Percentiles rank a stretch among this genome's conserved stretches.
Evolutionary conservation across 306 rosid genomes (phyloP).

Genomic region (Styphnolobium japonicum): DNA sequence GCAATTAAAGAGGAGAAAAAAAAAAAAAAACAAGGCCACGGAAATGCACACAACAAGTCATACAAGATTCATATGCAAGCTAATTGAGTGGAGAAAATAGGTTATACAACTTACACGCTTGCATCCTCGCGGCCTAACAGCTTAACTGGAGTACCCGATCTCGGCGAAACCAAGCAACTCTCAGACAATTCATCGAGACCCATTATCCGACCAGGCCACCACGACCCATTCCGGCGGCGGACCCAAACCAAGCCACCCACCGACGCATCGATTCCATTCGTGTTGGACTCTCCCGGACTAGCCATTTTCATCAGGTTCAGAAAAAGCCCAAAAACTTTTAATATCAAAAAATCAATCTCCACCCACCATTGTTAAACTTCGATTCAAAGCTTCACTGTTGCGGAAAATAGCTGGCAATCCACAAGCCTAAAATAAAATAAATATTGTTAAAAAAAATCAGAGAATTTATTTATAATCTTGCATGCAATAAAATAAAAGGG

Average conservation of each 20-base stretch:
- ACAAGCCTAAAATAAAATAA: slow-evolving; percentile 23
- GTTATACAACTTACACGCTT: slow-evolving; percentile 57
- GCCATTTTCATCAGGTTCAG: slow-evolving; percentile 46
- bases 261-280: slow-evolving; percentile 58
- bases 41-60: neutral
- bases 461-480: neutral
- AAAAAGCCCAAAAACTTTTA: slow-evolving; percentile 7
- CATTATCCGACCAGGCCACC: slow-evolving; percentile 93
- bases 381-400: slow-evolving; percentile 23
- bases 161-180: slow-evolving; percentile 64
- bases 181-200: slow-evolving; percentile 66
- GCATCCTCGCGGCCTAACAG: slow-evolving; percentile 85
- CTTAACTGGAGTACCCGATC: slow-evolving; percentile 82
- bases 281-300: slow-evolving; percentile 49
- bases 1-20: neutral
- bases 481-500: slow-evolving; percentile 28
- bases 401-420: slow-evolving; percentile 1
- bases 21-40: neutral
- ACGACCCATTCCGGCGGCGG: slow-evolving; percentile 78
- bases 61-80: neutral
- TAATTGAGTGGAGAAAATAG: neutral
- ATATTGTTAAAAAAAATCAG: neutral
- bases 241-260: slow-evolving; percentile 85
- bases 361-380: slow-evolving; percentile 30
- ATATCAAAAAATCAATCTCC: slow-evolving; percentile 33